Evolutionary conservation across 148 eudicot genomes (phyloP), one percentile per base, ranked within the genome.

Genomic region (Fagopyrum esculentum): DNA sequence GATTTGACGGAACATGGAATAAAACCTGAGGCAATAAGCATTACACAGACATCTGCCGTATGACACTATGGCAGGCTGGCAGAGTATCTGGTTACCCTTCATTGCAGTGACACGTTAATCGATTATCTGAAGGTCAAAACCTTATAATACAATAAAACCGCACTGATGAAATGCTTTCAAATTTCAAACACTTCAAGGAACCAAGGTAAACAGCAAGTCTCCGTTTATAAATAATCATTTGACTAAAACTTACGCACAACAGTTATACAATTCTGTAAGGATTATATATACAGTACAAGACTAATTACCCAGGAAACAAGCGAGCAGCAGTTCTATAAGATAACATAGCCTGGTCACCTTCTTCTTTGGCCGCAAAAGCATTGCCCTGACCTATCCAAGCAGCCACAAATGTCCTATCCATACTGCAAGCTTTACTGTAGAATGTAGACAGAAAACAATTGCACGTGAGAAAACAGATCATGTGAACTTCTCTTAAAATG

Each of bases 281-380:
- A 66, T 57, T 55, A 15, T 49, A 49, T 60, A 26, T 61, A 29
- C 0, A 66, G 71, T 35, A 66, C 19, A 66, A 66, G 47, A 66
- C 71, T 68, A 74, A 76, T 72, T 89, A 95, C 98, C 98, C 98
- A 63, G 98, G 97, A 88, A 95, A 95, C 73, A 95, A 85, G 81
- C 98, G 93, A 86, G 93, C 93, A 80, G 97, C 97, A 82, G 98
- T 95, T 57, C 98, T 97, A 74, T 95, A 92, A 74, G 96, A 88
- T 77, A 93, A 79, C 98, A 95, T 95, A 69, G 98, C 98, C 73
- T 95, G 98, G 78, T 95, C 98, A 72, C 98, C 98, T 84, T 95
- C 98, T 85, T 95, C 98, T 81, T 87, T 85, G 68, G 97, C 96
- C 57, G 98, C 93, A 81, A 83, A 95, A 35, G 98, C 97, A 89